Evolutionary conservation across 2,329 filamentous ascomycete species (phyloP).

Genomic region (Chrysoporthe puriensis): DNA sequence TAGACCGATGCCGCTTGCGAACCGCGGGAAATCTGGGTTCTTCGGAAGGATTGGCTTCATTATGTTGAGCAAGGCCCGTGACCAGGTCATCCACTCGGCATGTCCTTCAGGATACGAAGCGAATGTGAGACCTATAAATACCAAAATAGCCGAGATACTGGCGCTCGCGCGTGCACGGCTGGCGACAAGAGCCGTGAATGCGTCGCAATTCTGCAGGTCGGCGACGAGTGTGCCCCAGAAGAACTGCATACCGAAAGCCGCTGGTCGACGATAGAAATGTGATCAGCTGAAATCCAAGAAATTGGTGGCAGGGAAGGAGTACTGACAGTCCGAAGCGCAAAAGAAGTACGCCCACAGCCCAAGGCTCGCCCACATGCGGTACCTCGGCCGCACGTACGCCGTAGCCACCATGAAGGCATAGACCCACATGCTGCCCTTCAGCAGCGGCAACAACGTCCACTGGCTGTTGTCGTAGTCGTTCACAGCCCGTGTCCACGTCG

Average conservation of each 20-base stretch:
- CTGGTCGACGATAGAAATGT: slow-evolving; percentile 32
- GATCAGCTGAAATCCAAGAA: slow-evolving; percentile 16
- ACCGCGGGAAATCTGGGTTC: slow-evolving; percentile 50
- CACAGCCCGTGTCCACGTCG: slow-evolving; percentile 54
- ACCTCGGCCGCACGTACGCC: slow-evolving; percentile 51
- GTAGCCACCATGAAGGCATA: slow-evolving; percentile 58
- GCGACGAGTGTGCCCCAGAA: slow-evolving; percentile 66
- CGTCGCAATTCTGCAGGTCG: slow-evolving; percentile 57
- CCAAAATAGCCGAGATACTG: slow-evolving; percentile 42
- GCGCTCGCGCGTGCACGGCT: slow-evolving; percentile 48
- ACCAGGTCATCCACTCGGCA: slow-evolving; percentile 58
- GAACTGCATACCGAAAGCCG: slow-evolving; percentile 60
- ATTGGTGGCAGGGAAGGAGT: slow-evolving; percentile 17
- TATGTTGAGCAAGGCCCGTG: slow-evolving; percentile 46
- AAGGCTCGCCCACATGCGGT: slow-evolving; percentile 51
- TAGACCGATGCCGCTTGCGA: slow-evolving; percentile 43
- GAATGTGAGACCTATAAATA: slow-evolving; percentile 57
- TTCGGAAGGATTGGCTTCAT: slow-evolving; percentile 50
- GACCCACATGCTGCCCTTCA: slow-evolving; percentile 58
- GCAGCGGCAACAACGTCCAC: slow-evolving; percentile 60
- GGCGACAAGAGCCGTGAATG: slow-evolving; percentile 51
- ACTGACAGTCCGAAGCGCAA: slow-evolving; percentile 41
- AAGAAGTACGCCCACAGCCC: slow-evolving; percentile 55
- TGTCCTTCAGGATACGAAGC: slow-evolving; percentile 64
- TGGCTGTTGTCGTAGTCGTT: slow-evolving; percentile 62